Base-by-base conservation (phyloP, 2,329 filamentous ascomycete species). In the Acarospora socialis region DNA sequence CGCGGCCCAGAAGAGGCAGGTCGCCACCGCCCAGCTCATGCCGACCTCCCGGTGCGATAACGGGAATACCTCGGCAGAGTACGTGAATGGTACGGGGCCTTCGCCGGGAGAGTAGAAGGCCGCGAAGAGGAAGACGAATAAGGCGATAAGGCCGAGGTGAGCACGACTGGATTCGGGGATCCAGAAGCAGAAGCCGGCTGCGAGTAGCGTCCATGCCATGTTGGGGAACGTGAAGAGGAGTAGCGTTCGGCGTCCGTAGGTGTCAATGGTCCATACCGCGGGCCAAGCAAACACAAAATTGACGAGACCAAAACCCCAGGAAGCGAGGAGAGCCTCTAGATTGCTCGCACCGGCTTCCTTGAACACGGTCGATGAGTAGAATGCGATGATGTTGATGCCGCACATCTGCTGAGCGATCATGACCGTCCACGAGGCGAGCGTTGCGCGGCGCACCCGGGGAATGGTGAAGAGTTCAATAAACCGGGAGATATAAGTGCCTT, bases 341-440 rank as follows among this genome's bases (percentile, higher is more conserved):
- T 62, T 52, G 24, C 37, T 52, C 21, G 71, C 69, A 4, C 73
- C 73, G 2, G 75, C 67, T 1, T 75, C 51, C 4, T 34, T 33
- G 31, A 66, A 64, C 27, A 65, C 52, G 2, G 72, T 75, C 0
- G 72, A 74, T 1, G 71, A 77, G 53, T 84, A 83, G 52, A 83
- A 83, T 1, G 77, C 74, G 34, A 83, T 77, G 35, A 82, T 78
- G 48, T 81, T 81, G 52, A 79, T 64, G 55, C 68, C 69, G 44
- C 73, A 78, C 67, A 79, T 74, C 51, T 80, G 74, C 52, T 80
- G 76, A 0, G 73, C 73, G 45, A 80, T 73, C 82, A 92, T 92
- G 43, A 87, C 80, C 1, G 73, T 72, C 41, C 75, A 80, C 1
- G 81, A 78, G 4, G 81, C 82, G 18, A 80, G 63, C 3, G 75